Conservation (phyloP, 371 early-diverging fungal species). For the Apophysomyces ossiformis region DNA sequence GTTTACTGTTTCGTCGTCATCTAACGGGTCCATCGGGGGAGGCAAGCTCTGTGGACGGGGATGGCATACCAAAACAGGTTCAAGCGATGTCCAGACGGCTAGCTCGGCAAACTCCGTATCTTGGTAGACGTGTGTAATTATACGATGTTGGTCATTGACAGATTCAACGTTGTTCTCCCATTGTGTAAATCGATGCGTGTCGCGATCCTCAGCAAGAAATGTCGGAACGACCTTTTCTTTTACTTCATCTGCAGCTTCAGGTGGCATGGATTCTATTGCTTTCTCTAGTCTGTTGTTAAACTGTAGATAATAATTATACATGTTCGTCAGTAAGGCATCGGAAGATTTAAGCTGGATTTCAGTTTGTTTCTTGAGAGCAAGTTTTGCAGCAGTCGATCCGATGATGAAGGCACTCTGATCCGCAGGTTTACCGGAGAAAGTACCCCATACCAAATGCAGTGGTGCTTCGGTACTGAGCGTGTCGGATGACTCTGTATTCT, state of each 20-base stretch:
- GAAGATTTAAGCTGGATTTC: conserved; percentile 33
- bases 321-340: conserved; percentile 28
- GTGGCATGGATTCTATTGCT: conserved; percentile 1
- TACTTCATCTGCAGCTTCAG: conserved; percentile 15
- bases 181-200: conserved; percentile 20
- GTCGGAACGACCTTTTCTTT: conserved; percentile 22
- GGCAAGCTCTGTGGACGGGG: neutral
- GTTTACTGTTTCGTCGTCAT: conserved; percentile 19
- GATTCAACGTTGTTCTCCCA: conserved; percentile 42
- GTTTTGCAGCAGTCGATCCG: conserved; percentile 24
- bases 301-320: conserved; percentile 36
- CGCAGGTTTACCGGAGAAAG: conserved; percentile 16
- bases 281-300: conserved; percentile 2
- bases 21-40: conserved; percentile 24
- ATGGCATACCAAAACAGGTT: conserved; percentile 14
- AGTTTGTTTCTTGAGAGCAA: conserved; percentile 16
- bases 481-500: conserved; percentile 23
- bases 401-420: conserved; percentile 26
- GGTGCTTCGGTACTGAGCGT: conserved; percentile 19
- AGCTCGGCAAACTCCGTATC: conserved; percentile 32
- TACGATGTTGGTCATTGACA: conserved; percentile 27
- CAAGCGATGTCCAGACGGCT: conserved; percentile 22
- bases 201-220: conserved; percentile 28
- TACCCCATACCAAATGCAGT: conserved; percentile 33
- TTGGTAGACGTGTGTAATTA: conserved; percentile 37